A percentile compares a stretch with the other conserved stretches of the same genome.
Evolutionary conservation across 2,329 filamentous ascomycete species (phyloP).

Genomic region (Xylaria sp.): DNA sequence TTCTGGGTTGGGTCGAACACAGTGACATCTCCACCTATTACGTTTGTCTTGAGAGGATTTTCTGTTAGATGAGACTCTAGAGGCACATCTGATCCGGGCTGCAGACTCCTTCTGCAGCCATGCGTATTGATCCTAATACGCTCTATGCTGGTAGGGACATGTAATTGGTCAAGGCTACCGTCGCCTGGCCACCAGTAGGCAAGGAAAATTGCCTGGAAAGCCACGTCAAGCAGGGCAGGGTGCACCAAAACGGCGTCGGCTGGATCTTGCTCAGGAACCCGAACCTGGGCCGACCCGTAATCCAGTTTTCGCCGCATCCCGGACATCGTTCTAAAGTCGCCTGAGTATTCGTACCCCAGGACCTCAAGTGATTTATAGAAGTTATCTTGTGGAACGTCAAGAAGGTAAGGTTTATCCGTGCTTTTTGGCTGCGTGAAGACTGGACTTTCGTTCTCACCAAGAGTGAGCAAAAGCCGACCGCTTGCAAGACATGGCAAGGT

Average conservation of each 20-base stretch:
- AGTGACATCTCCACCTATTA: background rate
- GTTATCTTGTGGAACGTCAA: background rate
- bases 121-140: background rate
- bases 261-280: too few relatives aligned
- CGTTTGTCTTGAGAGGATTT: background rate
- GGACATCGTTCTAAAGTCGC: background rate
- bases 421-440: background rate
- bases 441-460: background rate
- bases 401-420: background rate
- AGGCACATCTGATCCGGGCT: background rate
- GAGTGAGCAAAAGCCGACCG: too few relatives aligned
- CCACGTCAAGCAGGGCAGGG: background rate
- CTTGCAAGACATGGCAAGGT: too few relatives aligned
- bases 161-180: background rate
- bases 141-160: background rate
- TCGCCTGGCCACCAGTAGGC: background rate
- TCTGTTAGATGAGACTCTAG: background rate
- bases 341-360: background rate
- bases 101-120: background rate
- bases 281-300: background rate
- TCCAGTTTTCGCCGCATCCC: background rate
- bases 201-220: background rate
- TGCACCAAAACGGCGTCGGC: background rate
- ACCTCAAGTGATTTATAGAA: background rate
- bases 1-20: background rate